Percentiles rank a stretch among this genome's conserved stretches.
Conservation (phyloP, 1,139 yeast species). For the Citeromyces hawaiiensis region DNA sequence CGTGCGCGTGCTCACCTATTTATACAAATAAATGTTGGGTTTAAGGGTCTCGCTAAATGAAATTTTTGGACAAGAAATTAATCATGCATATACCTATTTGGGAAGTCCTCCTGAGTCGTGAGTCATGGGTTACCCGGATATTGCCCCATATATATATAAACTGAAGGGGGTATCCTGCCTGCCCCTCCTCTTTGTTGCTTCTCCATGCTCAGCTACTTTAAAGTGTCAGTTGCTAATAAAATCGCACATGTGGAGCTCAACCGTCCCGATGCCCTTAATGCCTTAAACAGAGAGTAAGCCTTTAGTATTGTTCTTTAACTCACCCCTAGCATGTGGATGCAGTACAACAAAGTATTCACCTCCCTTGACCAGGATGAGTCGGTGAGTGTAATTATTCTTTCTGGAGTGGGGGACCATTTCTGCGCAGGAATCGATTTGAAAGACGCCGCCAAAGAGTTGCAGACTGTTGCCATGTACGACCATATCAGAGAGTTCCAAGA, state of each 20-base stretch:
- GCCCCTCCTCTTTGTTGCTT: too few species aligned
- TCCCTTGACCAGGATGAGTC: slow-evolving; percentile 29
- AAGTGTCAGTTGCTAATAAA: slow-evolving; percentile 20
- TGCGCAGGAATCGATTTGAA: slow-evolving; percentile 57
- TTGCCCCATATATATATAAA: background rate
- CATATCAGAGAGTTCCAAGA: slow-evolving; percentile 47
- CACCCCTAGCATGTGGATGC: slow-evolving; percentile 30
- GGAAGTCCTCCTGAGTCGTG: background rate
- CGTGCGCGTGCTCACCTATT: background rate
- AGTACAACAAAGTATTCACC: slow-evolving; percentile 36
- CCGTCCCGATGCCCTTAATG: slow-evolving; percentile 50
- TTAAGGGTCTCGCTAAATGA: background rate
- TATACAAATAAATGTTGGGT: background rate
- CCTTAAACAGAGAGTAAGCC: slow-evolving; percentile 31
- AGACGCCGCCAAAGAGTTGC: slow-evolving; percentile 17
- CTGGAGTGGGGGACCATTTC: slow-evolving; percentile 44
- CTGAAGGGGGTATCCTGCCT: too few species aligned
- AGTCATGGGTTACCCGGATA: background rate
- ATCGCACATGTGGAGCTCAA: slow-evolving; percentile 50
- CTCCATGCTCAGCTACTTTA: background rate
- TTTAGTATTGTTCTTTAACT: background rate
- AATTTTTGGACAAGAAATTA: background rate
- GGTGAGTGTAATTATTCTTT: slow-evolving; percentile 42
- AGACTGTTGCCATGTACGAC: slow-evolving; percentile 18
- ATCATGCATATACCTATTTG: background rate